Evolutionary conservation across 2,329 filamentous ascomycete genomes (phyloP), one percentile per base, ranked within the genome.

Genomic region (Trematosphaeria pertusa): DNA sequence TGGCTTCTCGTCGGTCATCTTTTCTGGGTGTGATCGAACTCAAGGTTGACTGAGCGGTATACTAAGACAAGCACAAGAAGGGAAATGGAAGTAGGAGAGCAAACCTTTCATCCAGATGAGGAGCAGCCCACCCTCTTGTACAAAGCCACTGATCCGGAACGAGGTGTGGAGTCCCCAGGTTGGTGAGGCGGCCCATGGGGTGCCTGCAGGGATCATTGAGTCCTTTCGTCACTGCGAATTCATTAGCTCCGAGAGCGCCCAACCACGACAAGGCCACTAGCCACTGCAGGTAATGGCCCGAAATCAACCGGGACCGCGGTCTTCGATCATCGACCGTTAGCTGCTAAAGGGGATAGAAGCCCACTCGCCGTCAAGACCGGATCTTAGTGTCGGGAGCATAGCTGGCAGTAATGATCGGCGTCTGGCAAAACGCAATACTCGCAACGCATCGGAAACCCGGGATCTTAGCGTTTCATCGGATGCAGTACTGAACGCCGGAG

Each of bases 1-100:
- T 10, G 54, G 50, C 17, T 56, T 50, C 3, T 44, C 32, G 14
- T 47, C 46, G 17, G 41, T 37, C 45, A 53, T 54, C 21, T 14
- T 49, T 35, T 14, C 15, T 15, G 21, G 17, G 10, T 21, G 8
- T 19, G n/a, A n/a, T 14, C 19, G 31, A 14, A 10, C 30, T 33
- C n/a, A 39, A 12, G 21, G n/a, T 18, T 15, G 3, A n/a, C 15
- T 39, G 6, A 14, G 10, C 17, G 17, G 19, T 21, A 2, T 7
- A 14, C 14, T 11, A 6, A 31, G 26, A 41, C 5, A 8, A 10
- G 38, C n/a, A n/a, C n/a, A n/a, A n/a, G n/a, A n/a, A n/a, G n/a
- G n/a, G n/a, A n/a, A n/a, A n/a, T n/a, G n/a, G n/a, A n/a, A n/a
- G n/a, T n/a, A n/a, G n/a, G n/a, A n/a, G n/a, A n/a, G n/a, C n/a